A percentile compares a stretch with the other conserved stretches of the same genome.
phyloP scores from a whole-genome alignment of 2,329 filamentous ascomycete genomes.

The Lithohypha guttulata region DNA sequence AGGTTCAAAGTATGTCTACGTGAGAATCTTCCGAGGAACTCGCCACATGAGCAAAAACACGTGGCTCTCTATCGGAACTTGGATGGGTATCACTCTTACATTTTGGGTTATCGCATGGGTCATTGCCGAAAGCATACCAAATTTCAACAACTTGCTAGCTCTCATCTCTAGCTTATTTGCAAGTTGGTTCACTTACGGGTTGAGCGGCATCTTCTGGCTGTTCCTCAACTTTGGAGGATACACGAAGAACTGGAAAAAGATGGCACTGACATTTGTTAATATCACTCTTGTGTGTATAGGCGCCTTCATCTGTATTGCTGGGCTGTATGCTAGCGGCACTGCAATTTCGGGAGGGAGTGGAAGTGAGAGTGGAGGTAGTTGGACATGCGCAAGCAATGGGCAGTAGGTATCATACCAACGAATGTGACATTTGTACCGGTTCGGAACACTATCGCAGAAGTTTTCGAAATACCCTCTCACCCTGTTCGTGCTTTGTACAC shows the following conservation, averaged over 20 bases:
- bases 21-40: conserved; percentile 51
- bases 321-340: conserved; percentile 32
- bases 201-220: conserved; percentile 21
- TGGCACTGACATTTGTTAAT: conserved; percentile 19
- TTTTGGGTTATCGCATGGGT: conserved; percentile 55
- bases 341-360: conserved; percentile 31
- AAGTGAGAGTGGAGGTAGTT: conserved; percentile 27
- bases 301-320: conserved; percentile 27
- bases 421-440: too few species aligned
- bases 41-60: conserved; percentile 44
- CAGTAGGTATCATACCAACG: too few species aligned
- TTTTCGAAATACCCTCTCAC: too few species aligned
- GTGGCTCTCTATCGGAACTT: conserved; percentile 42
- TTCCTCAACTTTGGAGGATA: conserved; percentile 26
- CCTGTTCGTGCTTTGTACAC: too few species aligned
- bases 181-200: conserved; percentile 53
- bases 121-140: conserved; percentile 58
- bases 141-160: conserved; percentile 57
- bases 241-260: conserved; percentile 25
- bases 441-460: too few species aligned
- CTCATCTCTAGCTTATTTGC: conserved; percentile 54
- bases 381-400: conserved; percentile 30
- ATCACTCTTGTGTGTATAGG: conserved; percentile 12
- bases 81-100: conserved; percentile 46
- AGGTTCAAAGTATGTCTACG: conserved; percentile 55